Percentiles rank a stretch among this genome's conserved stretches.
These are phyloP conservation scores for Rhododendron ferrugineum DNA, from an alignment of 148 eudicot genomes.

Conservation along the genomic window DNA sequence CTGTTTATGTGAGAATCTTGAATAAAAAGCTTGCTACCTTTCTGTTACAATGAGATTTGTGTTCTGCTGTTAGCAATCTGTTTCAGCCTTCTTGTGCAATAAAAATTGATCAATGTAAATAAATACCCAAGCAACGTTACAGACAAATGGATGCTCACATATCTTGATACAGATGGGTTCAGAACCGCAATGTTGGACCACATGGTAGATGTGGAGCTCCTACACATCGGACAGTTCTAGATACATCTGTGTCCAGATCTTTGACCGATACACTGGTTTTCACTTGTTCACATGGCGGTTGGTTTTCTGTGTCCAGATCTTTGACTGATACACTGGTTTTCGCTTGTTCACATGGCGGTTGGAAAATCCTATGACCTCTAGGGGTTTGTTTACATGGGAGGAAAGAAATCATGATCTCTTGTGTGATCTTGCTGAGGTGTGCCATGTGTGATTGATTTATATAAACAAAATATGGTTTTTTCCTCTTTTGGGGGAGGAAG, in stretches of 20 bases:
- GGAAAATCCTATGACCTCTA: not conserved
- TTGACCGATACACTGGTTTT: not conserved
- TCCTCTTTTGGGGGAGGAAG: not conserved
- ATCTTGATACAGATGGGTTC: not conserved
- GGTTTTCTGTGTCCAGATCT: not conserved
- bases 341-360: not conserved
- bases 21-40: conserved; percentile 15
- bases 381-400: not conserved
- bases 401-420: not conserved
- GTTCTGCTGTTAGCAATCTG: not conserved
- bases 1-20: conserved; percentile 11
- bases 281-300: no score
- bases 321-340: no score
- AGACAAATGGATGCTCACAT: not conserved
- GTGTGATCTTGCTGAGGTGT: not conserved
- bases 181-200: not conserved
- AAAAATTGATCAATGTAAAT: not conserved
- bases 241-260: not conserved
- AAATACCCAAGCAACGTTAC: not conserved
- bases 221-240: not conserved
- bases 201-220: not conserved
- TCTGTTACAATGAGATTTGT: not conserved
- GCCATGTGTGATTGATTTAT: not conserved
- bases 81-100: not conserved
- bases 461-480: not conserved